A percentile compares a stretch with the other conserved stretches of the same genome.
Evolutionary conservation across 192 early-diverging fungal species (phyloP).

Genomic region (Podila epicladia): DNA sequence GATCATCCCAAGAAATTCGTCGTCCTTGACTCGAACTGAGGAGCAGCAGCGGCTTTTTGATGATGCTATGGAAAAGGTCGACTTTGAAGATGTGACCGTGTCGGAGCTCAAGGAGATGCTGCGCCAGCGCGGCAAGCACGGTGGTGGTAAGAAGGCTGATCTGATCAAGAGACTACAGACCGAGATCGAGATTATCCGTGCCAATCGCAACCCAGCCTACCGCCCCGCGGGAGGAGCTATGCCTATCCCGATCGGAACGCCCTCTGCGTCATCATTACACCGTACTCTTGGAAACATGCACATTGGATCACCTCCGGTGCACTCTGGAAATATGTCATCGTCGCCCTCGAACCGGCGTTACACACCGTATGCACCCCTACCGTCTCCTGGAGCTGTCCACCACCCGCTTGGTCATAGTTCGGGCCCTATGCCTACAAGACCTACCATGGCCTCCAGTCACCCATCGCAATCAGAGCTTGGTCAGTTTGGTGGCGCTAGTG

Average conservation of each 20-base stretch:
- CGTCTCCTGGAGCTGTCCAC: slow-evolving; percentile 16
- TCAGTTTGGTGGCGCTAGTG: neutral
- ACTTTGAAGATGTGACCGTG: slow-evolving; percentile 82
- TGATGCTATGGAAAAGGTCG: slow-evolving; percentile 66
- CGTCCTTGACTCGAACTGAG: slow-evolving; percentile 43
- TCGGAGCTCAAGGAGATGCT: slow-evolving; percentile 80
- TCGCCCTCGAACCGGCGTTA: slow-evolving; percentile 38
- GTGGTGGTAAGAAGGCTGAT: slow-evolving; percentile 76
- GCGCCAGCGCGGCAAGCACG: slow-evolving; percentile 70
- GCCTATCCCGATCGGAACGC: slow-evolving; percentile 22
- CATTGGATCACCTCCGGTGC: slow-evolving; percentile 49
- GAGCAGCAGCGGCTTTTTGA: slow-evolving; percentile 67
- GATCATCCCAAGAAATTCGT: slow-evolving; percentile 37
- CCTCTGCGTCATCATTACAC: slow-evolving; percentile 32
- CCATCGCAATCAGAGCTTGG: slow-evolving; percentile 11
- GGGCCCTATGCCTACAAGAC: neutral
- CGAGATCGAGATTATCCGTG: slow-evolving; percentile 62
- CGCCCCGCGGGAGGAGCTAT: neutral
- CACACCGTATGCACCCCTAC: slow-evolving; percentile 29
- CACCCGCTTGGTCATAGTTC: slow-evolving; percentile 4
- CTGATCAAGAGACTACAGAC: slow-evolving; percentile 73
- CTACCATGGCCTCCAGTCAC: slow-evolving; percentile 4
- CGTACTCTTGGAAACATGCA: slow-evolving; percentile 51
- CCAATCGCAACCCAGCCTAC: slow-evolving; percentile 40
- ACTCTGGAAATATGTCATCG: slow-evolving; percentile 25